phyloP scores from a whole-genome alignment of 306 rosid species.

The Hippophae gyantsensis region DNA sequence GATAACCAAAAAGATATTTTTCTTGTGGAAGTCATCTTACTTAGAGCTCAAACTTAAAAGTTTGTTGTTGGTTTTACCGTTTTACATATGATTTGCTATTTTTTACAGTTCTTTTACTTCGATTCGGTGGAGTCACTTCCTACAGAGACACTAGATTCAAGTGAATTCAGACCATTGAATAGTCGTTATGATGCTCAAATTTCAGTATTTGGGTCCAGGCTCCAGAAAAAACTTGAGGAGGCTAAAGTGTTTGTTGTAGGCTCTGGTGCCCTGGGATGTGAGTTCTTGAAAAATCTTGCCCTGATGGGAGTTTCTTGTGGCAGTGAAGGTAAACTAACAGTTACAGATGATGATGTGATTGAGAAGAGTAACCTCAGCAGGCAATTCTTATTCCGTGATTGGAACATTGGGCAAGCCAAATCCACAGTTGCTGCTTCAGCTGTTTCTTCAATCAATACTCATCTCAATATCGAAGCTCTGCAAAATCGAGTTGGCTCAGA shows the following conservation, averaged over 20 bases:
- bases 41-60: background rate
- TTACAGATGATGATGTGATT: slow-evolving; percentile 96
- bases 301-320: slow-evolving; percentile 97
- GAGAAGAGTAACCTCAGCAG: slow-evolving; percentile 96
- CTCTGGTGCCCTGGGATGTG: slow-evolving; percentile 96
- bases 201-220: slow-evolving; percentile 84
- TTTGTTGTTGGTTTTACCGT: slow-evolving; percentile 11
- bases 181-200: slow-evolving; percentile 96
- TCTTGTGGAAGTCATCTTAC: too few relatives aligned
- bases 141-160: slow-evolving; percentile 59
- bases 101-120: slow-evolving; percentile 80
- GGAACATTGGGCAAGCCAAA: slow-evolving; percentile 98
- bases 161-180: slow-evolving; percentile 66
- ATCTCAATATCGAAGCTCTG: slow-evolving; percentile 54
- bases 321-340: slow-evolving; percentile 57
- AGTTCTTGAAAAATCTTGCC: slow-evolving; percentile 78
- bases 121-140: slow-evolving; percentile 97
- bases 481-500: slow-evolving; percentile 79
- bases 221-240: slow-evolving; percentile 86
- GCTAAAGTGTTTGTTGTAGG: slow-evolving; percentile 81
- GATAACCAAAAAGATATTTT: too few relatives aligned
- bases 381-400: slow-evolving; percentile 97
- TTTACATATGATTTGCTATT: slow-evolving; percentile 18
- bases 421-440: slow-evolving; percentile 92
- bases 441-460: slow-evolving; percentile 53